These are phyloP conservation scores for Aspergillus alliaceus DNA, from an alignment of 2,329 filamentous ascomycete species.

Conservation along the genomic window DNA sequence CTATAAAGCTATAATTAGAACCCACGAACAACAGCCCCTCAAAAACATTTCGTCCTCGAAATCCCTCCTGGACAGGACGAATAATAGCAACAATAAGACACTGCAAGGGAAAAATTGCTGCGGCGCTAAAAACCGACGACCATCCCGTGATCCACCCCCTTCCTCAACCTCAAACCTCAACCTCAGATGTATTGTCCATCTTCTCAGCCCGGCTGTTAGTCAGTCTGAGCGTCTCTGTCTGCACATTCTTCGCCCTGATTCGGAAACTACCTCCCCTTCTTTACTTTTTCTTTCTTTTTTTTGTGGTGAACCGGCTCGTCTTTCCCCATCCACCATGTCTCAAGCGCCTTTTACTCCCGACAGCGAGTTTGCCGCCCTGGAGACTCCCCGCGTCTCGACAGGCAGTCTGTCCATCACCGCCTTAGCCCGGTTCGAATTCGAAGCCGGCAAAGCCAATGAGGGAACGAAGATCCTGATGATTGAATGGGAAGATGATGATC, in stretches of 20 bases:
- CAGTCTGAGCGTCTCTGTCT: slow-evolving; percentile 5
- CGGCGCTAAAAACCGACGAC: background rate
- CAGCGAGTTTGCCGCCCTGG: slow-evolving; percentile 31
- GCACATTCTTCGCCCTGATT: too few species aligned
- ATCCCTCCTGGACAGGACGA: background rate
- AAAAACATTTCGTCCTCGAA: background rate
- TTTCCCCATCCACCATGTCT: slow-evolving; percentile 13
- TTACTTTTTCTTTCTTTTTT: background rate
- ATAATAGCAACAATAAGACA: background rate
- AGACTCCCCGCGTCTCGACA: slow-evolving; percentile 29
- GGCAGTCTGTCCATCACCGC: slow-evolving; percentile 52
- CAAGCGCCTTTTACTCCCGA: slow-evolving; percentile 30
- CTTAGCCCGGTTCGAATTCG: slow-evolving; percentile 85
- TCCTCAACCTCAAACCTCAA: background rate
- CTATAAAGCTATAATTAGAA: slow-evolving; percentile 9
- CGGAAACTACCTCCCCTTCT: background rate
- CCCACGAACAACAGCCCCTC: slow-evolving; percentile 6
- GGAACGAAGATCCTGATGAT: slow-evolving; percentile 93
- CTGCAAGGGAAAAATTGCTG: background rate
- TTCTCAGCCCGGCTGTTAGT: background rate
- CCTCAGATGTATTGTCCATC: background rate
- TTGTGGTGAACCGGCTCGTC: too few species aligned
- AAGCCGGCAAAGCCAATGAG: slow-evolving; percentile 71
- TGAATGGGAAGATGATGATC: slow-evolving; percentile 73
- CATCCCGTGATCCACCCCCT: slow-evolving; percentile 7